These are phyloP conservation scores for Conringia planisiliqua DNA, from an alignment of 345 rosid species.

Conservation along the genomic window DNA sequence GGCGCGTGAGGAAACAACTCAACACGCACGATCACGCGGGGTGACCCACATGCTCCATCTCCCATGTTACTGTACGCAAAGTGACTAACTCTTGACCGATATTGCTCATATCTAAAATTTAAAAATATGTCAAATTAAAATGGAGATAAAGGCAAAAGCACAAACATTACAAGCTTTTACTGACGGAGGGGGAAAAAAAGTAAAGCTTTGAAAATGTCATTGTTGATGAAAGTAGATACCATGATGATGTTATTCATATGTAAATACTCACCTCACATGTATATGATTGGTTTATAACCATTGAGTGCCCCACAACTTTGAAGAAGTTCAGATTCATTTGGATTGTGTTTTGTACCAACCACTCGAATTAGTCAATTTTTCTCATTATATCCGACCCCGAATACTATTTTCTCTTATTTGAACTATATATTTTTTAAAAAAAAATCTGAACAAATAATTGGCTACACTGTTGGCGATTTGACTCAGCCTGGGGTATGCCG, in stretches of 20 bases:
- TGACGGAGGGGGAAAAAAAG: neutral
- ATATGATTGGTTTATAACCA: constrained; percentile 29
- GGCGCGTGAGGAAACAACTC: constrained; percentile 28
- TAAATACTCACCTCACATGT: constrained; percentile 19
- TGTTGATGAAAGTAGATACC: constrained; percentile 32
- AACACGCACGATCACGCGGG: constrained; percentile 24
- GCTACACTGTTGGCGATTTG: constrained; percentile 9
- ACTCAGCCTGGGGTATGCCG: neutral
- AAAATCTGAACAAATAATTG: constrained; percentile 19
- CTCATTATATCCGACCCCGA: constrained; percentile 13
- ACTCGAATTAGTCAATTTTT: constrained; percentile 13
- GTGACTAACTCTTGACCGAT: constrained; percentile 13
- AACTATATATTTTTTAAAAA: neutral
- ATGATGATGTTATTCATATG: constrained; percentile 28
- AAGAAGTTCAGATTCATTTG: constrained; percentile 24
- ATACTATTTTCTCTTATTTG: neutral
- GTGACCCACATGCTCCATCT: constrained; percentile 32
- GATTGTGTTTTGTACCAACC: constrained; percentile 31
- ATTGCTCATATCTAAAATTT: neutral
- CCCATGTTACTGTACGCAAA: constrained; percentile 31
- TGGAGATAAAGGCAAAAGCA: constrained; percentile 7
- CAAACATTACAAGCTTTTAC: constrained; percentile 7
- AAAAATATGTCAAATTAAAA: neutral
- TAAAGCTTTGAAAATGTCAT: constrained; percentile 23
- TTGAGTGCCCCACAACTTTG: constrained; percentile 29